Base-by-base conservation (phyloP, 805 yeast genomes). In the Saturnispora kantuleensis region DNA sequence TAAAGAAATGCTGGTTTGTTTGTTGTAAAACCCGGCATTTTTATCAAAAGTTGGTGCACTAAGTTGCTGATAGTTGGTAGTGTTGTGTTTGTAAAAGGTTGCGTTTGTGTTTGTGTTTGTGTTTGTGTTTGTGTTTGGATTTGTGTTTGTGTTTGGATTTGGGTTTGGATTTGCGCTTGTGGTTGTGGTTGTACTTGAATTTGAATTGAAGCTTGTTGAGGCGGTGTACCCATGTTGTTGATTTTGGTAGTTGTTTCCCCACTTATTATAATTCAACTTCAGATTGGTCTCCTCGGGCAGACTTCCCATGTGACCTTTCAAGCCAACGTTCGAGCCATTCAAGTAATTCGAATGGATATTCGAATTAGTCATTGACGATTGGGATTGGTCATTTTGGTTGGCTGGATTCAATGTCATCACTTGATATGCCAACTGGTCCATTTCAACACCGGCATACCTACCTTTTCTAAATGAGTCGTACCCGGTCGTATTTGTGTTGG, bases 381-480 rank as follows among this genome's bases (percentile, higher is more conserved):
- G 50, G 10, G 52, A 49, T 6, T 52, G 33, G 17, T 49, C 44
- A 11, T 51, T 47, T 9, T 34, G 37, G 15, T 12, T 38, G 15
- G 3, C 34, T 26, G 53, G 33, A 34, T 51, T 48, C 43, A 58
- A 35, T n/a, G 56, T 54, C 55, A 58, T 42, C 41, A 57, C 40
- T 35, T 58, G 62, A 30, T 49, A 47, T 6, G 61, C 50, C 45
- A 58, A 42, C n/a, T 56, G 52, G 40, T 57, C 62, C 51, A 57
- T 56, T 39, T 57, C 62, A 29, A 50, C 53, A 38, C 46, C 54
- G 13, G 53, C 40, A 31, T 51, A 42, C 26, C 44, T 13, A 39
- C 56, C 38, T 36, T 44, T 42, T 35, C 37, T 40, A 16, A 30
- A 38, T 4, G 13, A 16, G 15, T 38, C 26, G 26, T 21, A 21